Conservation (phyloP, 2,329 filamentous ascomycete genomes). For the Apiospora pterosperma region DNA sequence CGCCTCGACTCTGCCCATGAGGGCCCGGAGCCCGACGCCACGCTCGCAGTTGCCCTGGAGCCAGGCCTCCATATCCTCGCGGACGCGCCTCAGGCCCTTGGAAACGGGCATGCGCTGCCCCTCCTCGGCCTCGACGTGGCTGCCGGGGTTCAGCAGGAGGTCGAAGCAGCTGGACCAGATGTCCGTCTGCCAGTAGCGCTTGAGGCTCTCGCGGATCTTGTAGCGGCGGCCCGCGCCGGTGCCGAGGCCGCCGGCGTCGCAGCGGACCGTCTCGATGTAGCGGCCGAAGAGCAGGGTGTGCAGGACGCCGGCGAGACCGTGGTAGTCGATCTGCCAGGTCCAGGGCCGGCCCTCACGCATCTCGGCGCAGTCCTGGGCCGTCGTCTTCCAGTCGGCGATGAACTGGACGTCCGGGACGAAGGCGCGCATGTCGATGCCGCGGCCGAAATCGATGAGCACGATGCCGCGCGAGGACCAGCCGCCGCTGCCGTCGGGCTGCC, state of each 20-base stretch:
- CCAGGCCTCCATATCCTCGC: constrained; percentile 82
- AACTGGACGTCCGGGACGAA: constrained; percentile 79
- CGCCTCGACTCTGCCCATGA: constrained; percentile 62
- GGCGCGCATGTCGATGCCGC: constrained; percentile 87
- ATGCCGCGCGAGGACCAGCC: constrained; percentile 82
- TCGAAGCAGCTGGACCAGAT: constrained; percentile 85
- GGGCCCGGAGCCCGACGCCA: constrained; percentile 68
- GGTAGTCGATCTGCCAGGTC: constrained; percentile 98
- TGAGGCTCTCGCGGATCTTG: constrained; percentile 76
- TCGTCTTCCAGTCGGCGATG: constrained; percentile 92
- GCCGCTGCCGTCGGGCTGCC: constrained; percentile 67
- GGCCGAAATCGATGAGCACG: constrained; percentile 89
- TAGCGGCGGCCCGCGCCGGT: constrained; percentile 63
- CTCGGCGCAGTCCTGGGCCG: constrained; percentile 85
- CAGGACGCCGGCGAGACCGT: constrained; percentile 83
- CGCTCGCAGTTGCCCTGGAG: constrained; percentile 78
- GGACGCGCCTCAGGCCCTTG: constrained; percentile 62
- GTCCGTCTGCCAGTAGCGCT: constrained; percentile 95
- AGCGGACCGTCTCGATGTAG: constrained; percentile 79
- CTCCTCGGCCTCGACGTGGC: constrained; percentile 62
- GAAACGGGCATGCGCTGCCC: constrained; percentile 68
- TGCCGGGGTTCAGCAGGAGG: constrained; percentile 77
- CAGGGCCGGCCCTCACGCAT: constrained; percentile 92
- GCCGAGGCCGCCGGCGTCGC: constrained; percentile 52
- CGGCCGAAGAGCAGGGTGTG: constrained; percentile 90